phyloP scores from a whole-genome alignment of 108 stramenopile genomes.

The Fragilariopsis cylindrus region DNA sequence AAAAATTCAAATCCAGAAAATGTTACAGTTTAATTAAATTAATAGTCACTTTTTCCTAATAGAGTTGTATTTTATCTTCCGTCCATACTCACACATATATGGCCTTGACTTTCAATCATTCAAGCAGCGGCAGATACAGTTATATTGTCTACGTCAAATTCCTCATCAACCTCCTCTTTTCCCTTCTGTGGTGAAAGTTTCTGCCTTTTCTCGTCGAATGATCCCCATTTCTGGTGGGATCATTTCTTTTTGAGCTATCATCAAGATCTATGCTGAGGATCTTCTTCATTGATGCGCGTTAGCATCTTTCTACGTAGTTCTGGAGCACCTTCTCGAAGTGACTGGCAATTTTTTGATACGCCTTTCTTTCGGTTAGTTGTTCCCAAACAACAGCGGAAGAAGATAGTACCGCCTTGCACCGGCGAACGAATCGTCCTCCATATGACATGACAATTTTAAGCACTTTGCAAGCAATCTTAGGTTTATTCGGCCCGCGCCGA shows the following conservation, averaged over 20 bases:
- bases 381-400: constrained; percentile 29
- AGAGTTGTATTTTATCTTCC: too few species aligned
- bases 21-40: too few species aligned
- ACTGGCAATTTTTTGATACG: constrained; percentile 56
- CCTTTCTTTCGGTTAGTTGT: constrained; percentile 52
- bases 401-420: constrained; percentile 34
- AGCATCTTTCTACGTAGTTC: constrained; percentile 36
- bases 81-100: too few species aligned
- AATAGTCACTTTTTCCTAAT: too few species aligned
- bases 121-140: too few species aligned
- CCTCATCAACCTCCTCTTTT: not conserved
- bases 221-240: too few species aligned
- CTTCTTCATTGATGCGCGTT: too few species aligned
- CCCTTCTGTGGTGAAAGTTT: not conserved
- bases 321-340: constrained; percentile 61
- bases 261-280: too few species aligned
- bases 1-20: too few species aligned
- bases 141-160: too few species aligned
- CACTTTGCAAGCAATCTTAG: constrained; percentile 51
- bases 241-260: too few species aligned
- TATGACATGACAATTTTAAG: constrained; percentile 37
- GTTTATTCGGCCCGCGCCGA: constrained; percentile 43
- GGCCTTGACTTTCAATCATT: too few species aligned
- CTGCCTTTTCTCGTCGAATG: not conserved
- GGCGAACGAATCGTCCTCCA: constrained; percentile 65